Conservation (phyloP, 1,284 basidiomycete genomes). For the Ceratobasidium papillatum region DNA sequence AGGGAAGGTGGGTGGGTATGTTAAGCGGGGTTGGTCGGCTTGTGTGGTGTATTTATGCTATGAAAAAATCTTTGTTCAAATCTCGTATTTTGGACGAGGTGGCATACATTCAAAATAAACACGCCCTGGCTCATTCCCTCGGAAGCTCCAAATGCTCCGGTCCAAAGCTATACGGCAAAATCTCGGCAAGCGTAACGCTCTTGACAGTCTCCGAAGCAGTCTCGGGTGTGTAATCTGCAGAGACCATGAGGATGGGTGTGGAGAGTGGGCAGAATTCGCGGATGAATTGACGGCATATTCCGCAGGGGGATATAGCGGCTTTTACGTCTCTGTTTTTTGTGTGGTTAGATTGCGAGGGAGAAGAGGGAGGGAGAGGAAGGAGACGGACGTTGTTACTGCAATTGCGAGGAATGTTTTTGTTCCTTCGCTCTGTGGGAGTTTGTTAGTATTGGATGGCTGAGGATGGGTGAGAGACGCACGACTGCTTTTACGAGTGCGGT, state of each 20-base stretch:
- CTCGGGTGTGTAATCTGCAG: conserved; percentile 48
- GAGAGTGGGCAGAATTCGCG: conserved; percentile 84
- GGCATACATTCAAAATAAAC: background rate
- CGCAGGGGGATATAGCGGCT: conserved; percentile 79
- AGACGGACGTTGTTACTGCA: conserved; percentile 73
- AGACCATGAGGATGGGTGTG: conserved; percentile 80
- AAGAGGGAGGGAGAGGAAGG: conserved; percentile 2
- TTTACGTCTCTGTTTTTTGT: conserved; percentile 64
- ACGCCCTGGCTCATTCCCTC: no score
- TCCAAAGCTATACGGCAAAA: conserved; percentile 39
- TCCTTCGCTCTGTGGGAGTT: conserved; percentile 72
- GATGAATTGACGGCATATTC: conserved; percentile 81
- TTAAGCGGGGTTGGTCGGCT: background rate
- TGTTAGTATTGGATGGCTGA: conserved; percentile 13
- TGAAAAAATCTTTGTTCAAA: conserved; percentile 9
- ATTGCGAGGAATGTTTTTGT: conserved; percentile 71
- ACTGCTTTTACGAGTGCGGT: conserved; percentile 88
- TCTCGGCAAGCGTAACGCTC: conserved; percentile 73
- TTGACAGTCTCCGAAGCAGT: conserved; percentile 59
- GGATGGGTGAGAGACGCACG: conserved; percentile 58
- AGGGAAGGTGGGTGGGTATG: background rate
- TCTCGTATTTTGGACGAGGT: background rate
- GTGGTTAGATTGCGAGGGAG: background rate
- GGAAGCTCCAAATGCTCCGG: conserved; percentile 27
- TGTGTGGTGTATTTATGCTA: conserved; percentile 14